Evolutionary conservation across 2,329 filamentous ascomycete genomes (phyloP).

Genomic region (Cladobotryum mycophilum): DNA sequence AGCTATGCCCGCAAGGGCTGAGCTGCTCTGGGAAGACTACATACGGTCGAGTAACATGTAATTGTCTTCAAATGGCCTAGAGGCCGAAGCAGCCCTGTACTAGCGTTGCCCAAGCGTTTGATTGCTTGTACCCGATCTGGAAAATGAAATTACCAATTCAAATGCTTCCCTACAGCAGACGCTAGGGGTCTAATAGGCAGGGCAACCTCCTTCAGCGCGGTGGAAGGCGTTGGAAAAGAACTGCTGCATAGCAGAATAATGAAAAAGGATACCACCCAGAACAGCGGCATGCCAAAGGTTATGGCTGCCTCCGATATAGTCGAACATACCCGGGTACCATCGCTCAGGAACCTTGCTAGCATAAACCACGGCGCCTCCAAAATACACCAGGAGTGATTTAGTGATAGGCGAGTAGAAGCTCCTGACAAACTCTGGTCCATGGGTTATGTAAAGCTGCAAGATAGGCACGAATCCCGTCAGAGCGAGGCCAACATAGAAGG

Average conservation of each 20-base stretch:
- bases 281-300: conserved; percentile 98
- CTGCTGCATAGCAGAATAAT: conserved; percentile 92
- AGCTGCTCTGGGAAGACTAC: too few relatives aligned
- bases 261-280: conserved; percentile 90
- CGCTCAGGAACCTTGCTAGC: conserved; percentile 88
- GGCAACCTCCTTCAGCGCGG: conserved; percentile 56
- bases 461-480: conserved; percentile 86
- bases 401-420: conserved; percentile 84
- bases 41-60: too few relatives aligned
- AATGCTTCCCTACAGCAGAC: neutral
- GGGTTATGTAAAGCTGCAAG: conserved; percentile 71
- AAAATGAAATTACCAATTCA: too few relatives aligned
- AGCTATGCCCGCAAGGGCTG: too few relatives aligned
- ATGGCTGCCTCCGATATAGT: conserved; percentile 91
- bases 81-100: too few relatives aligned
- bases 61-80: too few relatives aligned
- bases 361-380: conserved; percentile 78
- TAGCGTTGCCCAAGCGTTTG: too few relatives aligned
- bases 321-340: conserved; percentile 88
- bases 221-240: conserved; percentile 78
- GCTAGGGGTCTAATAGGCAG: conserved; percentile 37
- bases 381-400: conserved; percentile 82
- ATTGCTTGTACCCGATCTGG: too few relatives aligned
- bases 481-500: conserved; percentile 83
- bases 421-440: conserved; percentile 72